phyloP scores from a whole-genome alignment of 2,329 filamentous ascomycete genomes.

The Trichoderma oligosporum region DNA sequence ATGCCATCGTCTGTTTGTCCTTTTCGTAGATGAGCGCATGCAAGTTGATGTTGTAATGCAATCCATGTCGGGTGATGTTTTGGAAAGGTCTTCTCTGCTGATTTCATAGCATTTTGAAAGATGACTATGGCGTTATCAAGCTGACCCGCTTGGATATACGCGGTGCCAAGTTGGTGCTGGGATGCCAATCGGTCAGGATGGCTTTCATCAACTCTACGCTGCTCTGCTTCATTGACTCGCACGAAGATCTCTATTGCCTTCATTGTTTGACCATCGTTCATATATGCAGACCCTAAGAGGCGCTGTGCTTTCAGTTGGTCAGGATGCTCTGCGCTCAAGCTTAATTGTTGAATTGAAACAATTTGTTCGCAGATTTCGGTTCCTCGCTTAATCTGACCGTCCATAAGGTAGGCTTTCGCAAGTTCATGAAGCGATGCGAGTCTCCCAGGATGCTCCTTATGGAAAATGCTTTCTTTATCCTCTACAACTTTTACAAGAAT shows the following conservation, averaged over 20 bases:
- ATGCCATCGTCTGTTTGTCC: slow-evolving; percentile 1
- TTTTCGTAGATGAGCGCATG: not conserved
- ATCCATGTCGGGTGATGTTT: slow-evolving; percentile 9
- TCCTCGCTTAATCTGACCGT: slow-evolving; percentile 10
- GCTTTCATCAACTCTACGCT: not conserved
- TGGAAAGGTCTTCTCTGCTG: not conserved
- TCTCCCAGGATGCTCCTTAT: not conserved
- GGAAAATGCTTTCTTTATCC: not conserved
- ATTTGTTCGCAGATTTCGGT: slow-evolving; percentile 13
- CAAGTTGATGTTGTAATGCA: not conserved
- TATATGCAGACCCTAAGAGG: slow-evolving; percentile 9
- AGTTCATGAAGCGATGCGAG: slow-evolving; percentile 17
- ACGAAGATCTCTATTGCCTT: not conserved
- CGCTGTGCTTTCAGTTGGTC: not conserved
- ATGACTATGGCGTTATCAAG: not conserved
- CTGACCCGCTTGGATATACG: slow-evolving; percentile 8
- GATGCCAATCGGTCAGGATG: slow-evolving; percentile 7
- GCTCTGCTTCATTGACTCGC: not conserved
- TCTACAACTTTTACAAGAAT: slow-evolving; percentile 11
- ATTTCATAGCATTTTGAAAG: not conserved
- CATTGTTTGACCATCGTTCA: not conserved
- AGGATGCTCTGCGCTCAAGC: not conserved
- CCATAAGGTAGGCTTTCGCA: not conserved
- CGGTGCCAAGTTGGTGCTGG: slow-evolving; percentile 13
- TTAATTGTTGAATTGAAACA: not conserved